Base-by-base conservation (phyloP, 768 basidiomycete species). In the Tulasnella sp. region DNA sequence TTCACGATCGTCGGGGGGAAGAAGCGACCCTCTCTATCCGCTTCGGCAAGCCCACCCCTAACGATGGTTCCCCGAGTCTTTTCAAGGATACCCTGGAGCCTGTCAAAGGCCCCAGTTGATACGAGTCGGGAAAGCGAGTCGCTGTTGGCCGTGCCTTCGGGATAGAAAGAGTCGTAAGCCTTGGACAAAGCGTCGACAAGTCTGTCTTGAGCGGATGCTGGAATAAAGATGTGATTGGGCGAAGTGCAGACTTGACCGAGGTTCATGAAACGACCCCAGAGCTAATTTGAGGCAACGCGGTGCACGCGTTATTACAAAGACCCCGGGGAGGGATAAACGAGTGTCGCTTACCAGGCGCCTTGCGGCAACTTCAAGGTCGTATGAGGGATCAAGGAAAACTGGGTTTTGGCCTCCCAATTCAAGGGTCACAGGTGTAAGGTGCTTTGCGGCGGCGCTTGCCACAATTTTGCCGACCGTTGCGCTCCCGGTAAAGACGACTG, bases 211-310 rank as follows among this genome's bases (percentile, higher is more conserved):
- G 85, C 83, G 9, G 83, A 83, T 46, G 85, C 84, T 7, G 86
- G 87, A 12, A 90, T 85, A n/a, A 90, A 85, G 31, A 88, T 82
- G 80, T 90, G 90, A 81, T 90, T 89, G 0, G 89, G 89, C 6
- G 92, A 90, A 4, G 92, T 87, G 79, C 94, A 96, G 0, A 91
- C 91, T 86, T 93, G 92, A 2, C 95, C 95, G 0, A 89, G 90
- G 82, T 96, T 96, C 48, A 86, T 84, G 72, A 85, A 85, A 84
- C 94, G 94, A n/a, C 94, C 94, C 93, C 93, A 95, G 46, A 95
- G 84, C 75, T 76, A 24, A 76, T 1, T 24, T 27, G 34, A 6
- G 16, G 21, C 16, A 12, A 68, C 18, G 27, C 14, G 34, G 62
- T 3, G 58, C 3, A n/a, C 7, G 58, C 24, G 58, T 62, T 3